These are phyloP conservation scores for Leccinum subgranulosum DNA, from an alignment of 768 basidiomycete species.

Conservation along the genomic window DNA sequence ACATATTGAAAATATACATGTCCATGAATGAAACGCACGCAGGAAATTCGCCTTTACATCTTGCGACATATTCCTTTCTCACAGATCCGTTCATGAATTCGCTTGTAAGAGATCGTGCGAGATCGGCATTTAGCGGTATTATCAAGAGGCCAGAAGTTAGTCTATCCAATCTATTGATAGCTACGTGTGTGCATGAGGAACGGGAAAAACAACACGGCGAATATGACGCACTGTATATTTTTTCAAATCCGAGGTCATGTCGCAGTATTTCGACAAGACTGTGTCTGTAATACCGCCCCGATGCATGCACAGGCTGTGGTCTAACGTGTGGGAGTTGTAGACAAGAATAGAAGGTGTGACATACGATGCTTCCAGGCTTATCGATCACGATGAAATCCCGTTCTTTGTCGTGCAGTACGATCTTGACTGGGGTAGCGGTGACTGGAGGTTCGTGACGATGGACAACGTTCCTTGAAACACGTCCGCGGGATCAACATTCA, in stretches of 20 bases:
- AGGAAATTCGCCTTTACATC: constrained; percentile 84
- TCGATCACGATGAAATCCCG: constrained; percentile 88
- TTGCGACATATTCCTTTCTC: constrained; percentile 89
- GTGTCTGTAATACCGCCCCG: constrained; percentile 87
- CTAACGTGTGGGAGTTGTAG: not conserved
- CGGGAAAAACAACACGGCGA: not conserved
- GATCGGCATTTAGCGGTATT: constrained; percentile 67
- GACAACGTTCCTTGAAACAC: constrained; percentile 70
- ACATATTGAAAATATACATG: not conserved
- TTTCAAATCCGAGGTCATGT: constrained; percentile 76
- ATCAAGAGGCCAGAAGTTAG: constrained; percentile 96
- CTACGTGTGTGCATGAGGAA: constrained; percentile 38
- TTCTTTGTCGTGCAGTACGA: constrained; percentile 74
- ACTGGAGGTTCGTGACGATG: constrained; percentile 98
- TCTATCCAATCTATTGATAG: constrained; percentile 91
- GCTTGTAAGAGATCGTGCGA: constrained; percentile 66
- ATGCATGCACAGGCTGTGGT: constrained; percentile 81
- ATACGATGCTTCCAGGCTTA: constrained; percentile 94
- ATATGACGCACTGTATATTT: constrained; percentile 71
- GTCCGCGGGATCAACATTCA: not conserved
- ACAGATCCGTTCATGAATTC: constrained; percentile 84
- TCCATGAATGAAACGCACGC: constrained; percentile 48
- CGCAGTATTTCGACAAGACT: constrained; percentile 85
- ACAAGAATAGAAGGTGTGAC: constrained; percentile 34
- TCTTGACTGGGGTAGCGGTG: constrained; percentile 74